Evolutionary conservation across 73 alveolate species (phyloP).

Genomic region (Effrenium voratum): DNA sequence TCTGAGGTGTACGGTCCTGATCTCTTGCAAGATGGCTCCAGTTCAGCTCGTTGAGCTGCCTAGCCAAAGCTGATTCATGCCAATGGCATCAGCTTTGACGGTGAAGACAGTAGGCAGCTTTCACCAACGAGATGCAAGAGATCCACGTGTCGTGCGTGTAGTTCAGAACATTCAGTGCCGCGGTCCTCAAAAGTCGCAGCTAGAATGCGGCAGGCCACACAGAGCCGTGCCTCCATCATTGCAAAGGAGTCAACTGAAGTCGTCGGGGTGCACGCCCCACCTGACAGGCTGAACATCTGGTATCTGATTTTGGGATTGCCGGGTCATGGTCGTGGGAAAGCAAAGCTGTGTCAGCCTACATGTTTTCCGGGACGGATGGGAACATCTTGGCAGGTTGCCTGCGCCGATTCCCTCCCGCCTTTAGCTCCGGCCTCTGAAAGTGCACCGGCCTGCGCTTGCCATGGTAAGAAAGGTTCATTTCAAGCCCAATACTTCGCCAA

Average conservation of each 20-base stretch:
- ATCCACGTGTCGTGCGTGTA: conserved; percentile 27
- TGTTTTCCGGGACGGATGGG: too few relatives aligned
- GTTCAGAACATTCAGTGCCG: neutral
- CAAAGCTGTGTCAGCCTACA: too few relatives aligned
- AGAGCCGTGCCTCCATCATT: neutral
- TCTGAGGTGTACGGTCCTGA: neutral
- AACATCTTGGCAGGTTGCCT: too few relatives aligned
- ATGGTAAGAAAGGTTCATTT: too few relatives aligned
- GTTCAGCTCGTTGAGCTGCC: conserved; percentile 87
- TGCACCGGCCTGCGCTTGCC: too few relatives aligned
- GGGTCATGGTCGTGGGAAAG: too few relatives aligned
- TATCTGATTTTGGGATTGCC: neutral
- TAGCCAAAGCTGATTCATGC: neutral
- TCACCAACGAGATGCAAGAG: neutral
- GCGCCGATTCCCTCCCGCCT: too few relatives aligned
- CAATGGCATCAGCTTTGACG: neutral
- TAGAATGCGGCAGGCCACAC: neutral
- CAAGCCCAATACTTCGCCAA: too few relatives aligned
- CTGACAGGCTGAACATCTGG: conserved; percentile 14
- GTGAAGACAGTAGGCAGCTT: neutral
- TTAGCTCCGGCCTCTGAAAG: too few relatives aligned
- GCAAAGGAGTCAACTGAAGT: conserved; percentile 24
- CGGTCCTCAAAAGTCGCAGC: neutral
- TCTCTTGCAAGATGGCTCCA: conserved; percentile 36
- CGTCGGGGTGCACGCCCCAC: conserved; percentile 53